Evolutionary conservation across 768 basidiomycete species (phyloP).

Genomic region (Auriscalpium orientale): DNA sequence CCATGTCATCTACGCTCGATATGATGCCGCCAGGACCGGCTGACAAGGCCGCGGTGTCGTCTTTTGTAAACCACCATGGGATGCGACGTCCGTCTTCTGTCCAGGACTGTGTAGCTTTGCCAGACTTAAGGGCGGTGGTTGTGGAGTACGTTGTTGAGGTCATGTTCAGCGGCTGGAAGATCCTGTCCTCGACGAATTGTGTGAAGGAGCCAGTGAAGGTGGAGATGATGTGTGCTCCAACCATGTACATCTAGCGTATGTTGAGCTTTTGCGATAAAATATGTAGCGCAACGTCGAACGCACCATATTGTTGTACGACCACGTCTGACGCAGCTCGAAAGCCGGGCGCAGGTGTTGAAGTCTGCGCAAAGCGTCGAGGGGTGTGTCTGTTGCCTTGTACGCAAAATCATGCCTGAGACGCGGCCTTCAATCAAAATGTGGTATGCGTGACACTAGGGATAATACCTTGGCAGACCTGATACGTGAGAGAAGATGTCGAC

Average conservation of each 20-base stretch:
- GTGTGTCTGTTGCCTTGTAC: neutral
- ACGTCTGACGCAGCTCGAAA: constrained; percentile 31
- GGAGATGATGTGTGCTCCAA: constrained; percentile 27
- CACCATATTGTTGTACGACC: constrained; percentile 34
- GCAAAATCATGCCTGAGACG: constrained; percentile 3
- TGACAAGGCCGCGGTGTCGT: constrained; percentile 13
- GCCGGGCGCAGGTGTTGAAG: constrained; percentile 27
- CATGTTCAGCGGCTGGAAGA: constrained; percentile 37
- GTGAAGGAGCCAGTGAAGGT: constrained; percentile 28
- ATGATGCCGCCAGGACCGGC: constrained; percentile 40
- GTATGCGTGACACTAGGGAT: neutral
- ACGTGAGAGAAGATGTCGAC: constrained; percentile 33
- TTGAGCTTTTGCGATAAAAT: neutral
- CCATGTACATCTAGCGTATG: constrained; percentile 31
- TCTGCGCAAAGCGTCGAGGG: neutral
- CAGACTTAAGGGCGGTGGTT: constrained; percentile 23
- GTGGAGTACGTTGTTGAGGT: constrained; percentile 30
- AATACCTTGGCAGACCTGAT: constrained; percentile 32
- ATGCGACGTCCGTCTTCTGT: constrained; percentile 25
- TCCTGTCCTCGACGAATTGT: constrained; percentile 34
- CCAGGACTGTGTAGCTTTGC: constrained; percentile 29
- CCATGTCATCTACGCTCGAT: constrained; percentile 36
- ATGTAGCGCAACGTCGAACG: neutral
- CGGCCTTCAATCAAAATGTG: neutral
- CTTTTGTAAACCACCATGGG: constrained; percentile 25